Percentiles rank a stretch among this genome's conserved stretches.
Evolutionary conservation across 2,329 filamentous ascomycete species (phyloP).

Genomic region (Aspergillus sp.): DNA sequence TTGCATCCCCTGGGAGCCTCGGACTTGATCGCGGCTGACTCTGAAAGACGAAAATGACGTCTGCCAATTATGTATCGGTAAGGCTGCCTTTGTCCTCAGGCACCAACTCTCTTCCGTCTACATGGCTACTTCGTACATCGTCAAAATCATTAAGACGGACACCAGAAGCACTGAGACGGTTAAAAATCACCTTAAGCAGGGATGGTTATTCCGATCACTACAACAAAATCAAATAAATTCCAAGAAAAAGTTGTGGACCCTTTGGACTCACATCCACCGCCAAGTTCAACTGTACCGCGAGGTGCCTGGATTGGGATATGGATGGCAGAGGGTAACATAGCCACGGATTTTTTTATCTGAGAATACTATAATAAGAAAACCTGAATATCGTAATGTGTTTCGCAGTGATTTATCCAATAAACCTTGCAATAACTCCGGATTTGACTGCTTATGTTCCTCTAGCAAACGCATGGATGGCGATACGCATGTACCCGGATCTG

Average conservation of each 20-base stretch:
- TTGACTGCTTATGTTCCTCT: not conserved
- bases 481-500: not conserved
- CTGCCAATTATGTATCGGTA: not conserved
- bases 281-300: not conserved
- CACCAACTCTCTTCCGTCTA: no score
- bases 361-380: not conserved
- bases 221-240: not conserved
- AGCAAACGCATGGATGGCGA: not conserved
- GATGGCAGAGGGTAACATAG: no score
- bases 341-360: not conserved
- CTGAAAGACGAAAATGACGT: constrained; percentile 1
- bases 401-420: not conserved
- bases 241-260: not conserved
- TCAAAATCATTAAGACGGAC: no score
- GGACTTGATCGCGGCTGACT: not conserved
- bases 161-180: no score
- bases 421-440: not conserved
- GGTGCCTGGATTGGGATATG: no score
- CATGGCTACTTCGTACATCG: no score
- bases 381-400: no score
- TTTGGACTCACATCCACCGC: not conserved
- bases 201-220: not conserved
- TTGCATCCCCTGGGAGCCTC: not conserved
- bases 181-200: no score
- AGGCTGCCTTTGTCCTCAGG: no score